Evolutionary conservation across 2,329 filamentous ascomycete species (phyloP).

Genomic region (Aspergillus tanneri): DNA sequence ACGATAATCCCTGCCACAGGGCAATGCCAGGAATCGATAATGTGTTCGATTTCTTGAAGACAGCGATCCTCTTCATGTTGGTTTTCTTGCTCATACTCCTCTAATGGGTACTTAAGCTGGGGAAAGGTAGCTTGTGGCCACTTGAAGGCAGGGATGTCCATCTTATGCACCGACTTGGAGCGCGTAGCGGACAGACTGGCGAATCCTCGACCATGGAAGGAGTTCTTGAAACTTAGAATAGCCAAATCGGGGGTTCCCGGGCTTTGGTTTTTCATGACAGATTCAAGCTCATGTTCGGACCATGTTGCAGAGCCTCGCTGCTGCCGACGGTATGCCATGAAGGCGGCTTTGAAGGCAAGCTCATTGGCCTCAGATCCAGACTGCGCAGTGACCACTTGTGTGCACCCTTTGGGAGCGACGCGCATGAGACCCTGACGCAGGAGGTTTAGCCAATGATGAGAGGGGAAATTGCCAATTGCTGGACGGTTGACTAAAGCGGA

Average conservation of each 20-base stretch:
- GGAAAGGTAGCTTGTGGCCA: conserved; percentile 11
- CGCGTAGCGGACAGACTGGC: conserved; percentile 10
- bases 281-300: conserved; percentile 3
- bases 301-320: conserved; percentile 4
- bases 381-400: conserved; percentile 8
- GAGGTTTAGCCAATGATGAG: conserved; percentile 1
- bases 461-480: conserved; percentile 9
- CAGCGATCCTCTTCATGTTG: not conserved
- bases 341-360: conserved; percentile 10
- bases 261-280: conserved; percentile 10
- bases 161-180: conserved; percentile 10
- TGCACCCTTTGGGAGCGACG: conserved; percentile 3
- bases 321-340: conserved; percentile 10
- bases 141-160: conserved; percentile 12
- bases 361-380: conserved; percentile 12
- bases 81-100: conserved; percentile 12
- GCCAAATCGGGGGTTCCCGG: conserved; percentile 10
- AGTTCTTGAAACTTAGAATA: conserved; percentile 12
- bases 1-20: conserved; percentile 7
- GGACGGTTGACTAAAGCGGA: conserved; percentile 9
- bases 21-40: conserved; percentile 8
- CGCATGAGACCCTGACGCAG: conserved; percentile 9
- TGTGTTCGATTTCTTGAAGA: conserved; percentile 2
- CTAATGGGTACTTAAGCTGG: conserved; percentile 10
- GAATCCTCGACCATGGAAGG: conserved; percentile 12